phyloP scores from a whole-genome alignment of 2,329 filamentous ascomycete species.

The Mycosphaerella arachidis region DNA sequence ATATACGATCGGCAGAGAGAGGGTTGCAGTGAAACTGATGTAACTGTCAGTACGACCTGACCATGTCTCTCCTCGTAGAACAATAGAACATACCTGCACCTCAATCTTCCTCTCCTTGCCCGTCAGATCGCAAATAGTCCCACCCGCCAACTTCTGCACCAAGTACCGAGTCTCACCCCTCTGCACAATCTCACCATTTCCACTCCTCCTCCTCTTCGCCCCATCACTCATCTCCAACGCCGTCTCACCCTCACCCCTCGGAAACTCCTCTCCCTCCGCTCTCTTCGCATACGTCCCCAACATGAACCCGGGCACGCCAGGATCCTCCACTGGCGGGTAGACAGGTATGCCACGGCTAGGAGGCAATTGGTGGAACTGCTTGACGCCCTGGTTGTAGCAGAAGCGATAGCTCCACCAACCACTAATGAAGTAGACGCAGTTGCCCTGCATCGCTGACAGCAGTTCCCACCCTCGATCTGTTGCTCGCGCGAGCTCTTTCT shows the following conservation, averaged over 20 bases:
- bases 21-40: conserved; percentile 71
- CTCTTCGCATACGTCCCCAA: conserved; percentile 57
- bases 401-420: conserved; percentile 98
- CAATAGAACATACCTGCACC: conserved; percentile 53
- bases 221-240: conserved; percentile 29
- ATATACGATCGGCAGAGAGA: conserved; percentile 69
- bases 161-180: conserved; percentile 82
- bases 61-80: neutral
- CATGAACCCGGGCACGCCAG: conserved; percentile 68
- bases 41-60: neutral
- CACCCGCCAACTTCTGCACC: conserved; percentile 73
- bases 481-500: conserved; percentile 73
- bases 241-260: conserved; percentile 21
- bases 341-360: conserved; percentile 61
- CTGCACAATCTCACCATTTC: conserved; percentile 55
- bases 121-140: conserved; percentile 82
- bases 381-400: conserved; percentile 81
- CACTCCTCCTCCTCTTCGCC: conserved; percentile 36
- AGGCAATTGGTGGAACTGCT: conserved; percentile 83
- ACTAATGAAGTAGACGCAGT: conserved; percentile 76
- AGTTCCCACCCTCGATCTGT: conserved; percentile 76
- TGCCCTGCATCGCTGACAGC: conserved; percentile 68
- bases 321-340: conserved; percentile 72
- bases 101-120: conserved; percentile 77
- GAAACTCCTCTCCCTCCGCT: conserved; percentile 29